A percentile compares a stretch with the other conserved stretches of the same genome.
phyloP scores from a whole-genome alignment of 2,329 filamentous ascomycete species.

The Thermothelomyces thermophilus region DNA sequence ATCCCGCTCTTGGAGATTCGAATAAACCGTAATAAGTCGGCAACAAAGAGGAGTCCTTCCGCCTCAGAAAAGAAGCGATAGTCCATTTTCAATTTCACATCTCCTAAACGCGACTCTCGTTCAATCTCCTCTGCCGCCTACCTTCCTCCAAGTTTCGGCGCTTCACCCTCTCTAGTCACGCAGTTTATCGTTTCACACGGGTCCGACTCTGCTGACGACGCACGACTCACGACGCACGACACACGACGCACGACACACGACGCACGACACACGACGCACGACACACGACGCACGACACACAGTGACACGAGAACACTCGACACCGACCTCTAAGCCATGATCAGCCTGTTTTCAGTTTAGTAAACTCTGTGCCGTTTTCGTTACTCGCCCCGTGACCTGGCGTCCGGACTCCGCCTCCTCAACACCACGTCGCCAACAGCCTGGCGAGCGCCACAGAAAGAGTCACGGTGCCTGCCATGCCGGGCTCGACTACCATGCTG shows the following conservation, averaged over 20 bases:
- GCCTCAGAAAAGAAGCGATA: not conserved
- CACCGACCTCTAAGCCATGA: not conserved
- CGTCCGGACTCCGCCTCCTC: not conserved
- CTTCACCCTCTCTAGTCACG: no score
- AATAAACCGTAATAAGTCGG: not conserved
- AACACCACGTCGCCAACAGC: not conserved
- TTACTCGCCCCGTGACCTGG: not conserved
- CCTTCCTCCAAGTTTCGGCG: not conserved
- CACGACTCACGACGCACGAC: not conserved
- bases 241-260: no score
- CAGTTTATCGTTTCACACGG: not conserved
- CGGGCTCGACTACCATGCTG: slow-evolving; percentile 24
- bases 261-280: no score
- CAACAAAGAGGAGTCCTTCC: slow-evolving; percentile 3
- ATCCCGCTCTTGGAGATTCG: not conserved
- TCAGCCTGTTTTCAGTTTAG: not conserved
- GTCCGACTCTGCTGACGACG: not conserved
- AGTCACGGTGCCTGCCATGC: slow-evolving; percentile 11
- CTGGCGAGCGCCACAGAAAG: not conserved
- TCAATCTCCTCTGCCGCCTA: not conserved
- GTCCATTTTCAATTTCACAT: not conserved
- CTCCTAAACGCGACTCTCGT: not conserved
- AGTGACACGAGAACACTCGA: not conserved
- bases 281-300: not conserved
- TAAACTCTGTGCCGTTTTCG: not conserved